Base-by-base conservation (phyloP, 306 rosid species). In the Luffa aegyptiaca region DNA sequence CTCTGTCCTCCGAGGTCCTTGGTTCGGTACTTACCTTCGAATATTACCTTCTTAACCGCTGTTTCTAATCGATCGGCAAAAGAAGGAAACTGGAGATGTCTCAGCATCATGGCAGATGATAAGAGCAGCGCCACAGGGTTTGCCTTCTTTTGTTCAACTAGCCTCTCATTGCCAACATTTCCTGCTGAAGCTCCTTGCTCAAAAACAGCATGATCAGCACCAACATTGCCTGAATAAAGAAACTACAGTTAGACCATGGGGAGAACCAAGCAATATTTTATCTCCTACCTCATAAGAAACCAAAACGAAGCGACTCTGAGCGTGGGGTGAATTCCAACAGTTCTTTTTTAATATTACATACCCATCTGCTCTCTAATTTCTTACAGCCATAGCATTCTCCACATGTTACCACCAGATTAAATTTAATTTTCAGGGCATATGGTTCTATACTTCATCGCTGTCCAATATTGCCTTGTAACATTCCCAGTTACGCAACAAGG, bases 161-260 rank as follows among this genome's bases (percentile, higher is more conserved):
- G 14, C 53, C 84, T 87, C 7, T 88, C 91, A 51, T 87, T 91
- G 18, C 98, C 98, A 4, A 94, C 97, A 31, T 94, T 94, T 71
- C 97, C 97, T 71, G 98, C 98, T 8, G 97, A 94, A 79, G 97
- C 97, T 48, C 98, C 98, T 90, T 95, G 98, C 92, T 94, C 97
- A 62, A 94, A 94, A 78, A 92, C 92, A 2, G 98, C 98, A 36
- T 86, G 88, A 45, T 92, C 97, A 48, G 94, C 96, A 78, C 97
- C 98, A 53, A 90, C 98, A 83, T 94, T 94, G 51, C 98, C 98
- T 93, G 90, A 81, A 83, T 85, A 75, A 18, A 6, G 14, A 12
- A 83, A 51, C 53, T 65, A 57, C 71, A n/a, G 49, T 77, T 3
- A 31, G 18, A 35, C 7, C 13, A 21, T 39, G 44, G 20, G 13